phyloP scores from a whole-genome alignment of 2,329 filamentous ascomycete species.

The Tolypocladium tundrense region DNA sequence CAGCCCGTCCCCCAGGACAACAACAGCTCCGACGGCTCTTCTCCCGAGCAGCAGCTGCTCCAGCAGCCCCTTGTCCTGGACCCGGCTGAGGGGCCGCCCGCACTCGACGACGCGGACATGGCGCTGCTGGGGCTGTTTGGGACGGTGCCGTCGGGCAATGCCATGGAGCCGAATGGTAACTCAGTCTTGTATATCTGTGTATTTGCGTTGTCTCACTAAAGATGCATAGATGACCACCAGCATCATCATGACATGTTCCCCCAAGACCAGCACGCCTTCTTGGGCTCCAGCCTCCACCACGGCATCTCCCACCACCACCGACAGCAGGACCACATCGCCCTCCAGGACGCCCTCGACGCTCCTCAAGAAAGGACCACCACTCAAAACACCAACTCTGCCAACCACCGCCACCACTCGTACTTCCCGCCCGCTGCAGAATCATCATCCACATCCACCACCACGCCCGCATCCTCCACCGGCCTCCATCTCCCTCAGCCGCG shows the following conservation, averaged over 20 bases:
- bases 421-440: background rate
- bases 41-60: background rate
- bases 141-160: background rate
- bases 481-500: background rate
- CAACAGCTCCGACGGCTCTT: background rate
- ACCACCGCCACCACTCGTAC: background rate
- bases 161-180: background rate
- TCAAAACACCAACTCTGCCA: background rate
- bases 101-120: constrained; percentile 1
- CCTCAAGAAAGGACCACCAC: background rate
- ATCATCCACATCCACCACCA: background rate
- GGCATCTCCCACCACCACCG: background rate
- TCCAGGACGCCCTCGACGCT: background rate
- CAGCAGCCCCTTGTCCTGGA: background rate
- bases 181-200: background rate
- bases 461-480: background rate
- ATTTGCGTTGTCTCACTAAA: background rate
- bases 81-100: background rate
- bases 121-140: constrained; percentile 1
- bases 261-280: background rate
- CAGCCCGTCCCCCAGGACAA: background rate
- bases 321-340: background rate
- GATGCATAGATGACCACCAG: background rate
- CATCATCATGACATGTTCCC: constrained; percentile 1
- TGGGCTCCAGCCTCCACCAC: constrained; percentile 3